These are phyloP conservation scores for Margaritispora aquatica DNA, from an alignment of 495 filamentous ascomycete species.

Conservation along the genomic window DNA sequence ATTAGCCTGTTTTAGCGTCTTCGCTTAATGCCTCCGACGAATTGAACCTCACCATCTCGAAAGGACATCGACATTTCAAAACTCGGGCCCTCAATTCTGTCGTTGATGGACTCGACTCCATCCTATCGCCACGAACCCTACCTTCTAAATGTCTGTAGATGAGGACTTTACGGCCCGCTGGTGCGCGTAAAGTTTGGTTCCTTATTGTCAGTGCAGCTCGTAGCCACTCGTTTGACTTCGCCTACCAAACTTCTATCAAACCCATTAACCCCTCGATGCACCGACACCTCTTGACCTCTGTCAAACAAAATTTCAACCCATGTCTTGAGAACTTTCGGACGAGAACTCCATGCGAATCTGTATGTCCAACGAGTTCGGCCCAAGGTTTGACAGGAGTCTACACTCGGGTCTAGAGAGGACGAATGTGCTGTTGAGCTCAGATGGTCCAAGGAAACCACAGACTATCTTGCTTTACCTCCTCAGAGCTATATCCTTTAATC, in stretches of 20 bases:
- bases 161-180: not conserved
- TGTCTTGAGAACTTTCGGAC: not conserved
- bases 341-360: not conserved
- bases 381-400: constrained; percentile 3
- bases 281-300: not conserved
- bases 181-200: not conserved
- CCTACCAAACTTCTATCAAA: not conserved
- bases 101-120: not conserved
- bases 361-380: not conserved
- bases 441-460: not conserved
- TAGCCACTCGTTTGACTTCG: constrained; percentile 7
- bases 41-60: not conserved
- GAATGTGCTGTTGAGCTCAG: constrained; percentile 5
- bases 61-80: not conserved
- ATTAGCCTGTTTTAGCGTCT: not conserved
- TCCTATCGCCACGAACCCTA: not conserved
- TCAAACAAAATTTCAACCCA: not conserved
- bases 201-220: not conserved
- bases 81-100: not conserved
- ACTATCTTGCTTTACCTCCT: constrained; percentile 1
- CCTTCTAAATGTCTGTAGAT: constrained; percentile 10
- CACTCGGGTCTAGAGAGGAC: not conserved
- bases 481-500: not conserved
- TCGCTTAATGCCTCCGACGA: not conserved
- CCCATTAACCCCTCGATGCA: not conserved